Conservation (phyloP, 2,329 filamentous ascomycete genomes). For the Raffaelea deltoideospora region DNA sequence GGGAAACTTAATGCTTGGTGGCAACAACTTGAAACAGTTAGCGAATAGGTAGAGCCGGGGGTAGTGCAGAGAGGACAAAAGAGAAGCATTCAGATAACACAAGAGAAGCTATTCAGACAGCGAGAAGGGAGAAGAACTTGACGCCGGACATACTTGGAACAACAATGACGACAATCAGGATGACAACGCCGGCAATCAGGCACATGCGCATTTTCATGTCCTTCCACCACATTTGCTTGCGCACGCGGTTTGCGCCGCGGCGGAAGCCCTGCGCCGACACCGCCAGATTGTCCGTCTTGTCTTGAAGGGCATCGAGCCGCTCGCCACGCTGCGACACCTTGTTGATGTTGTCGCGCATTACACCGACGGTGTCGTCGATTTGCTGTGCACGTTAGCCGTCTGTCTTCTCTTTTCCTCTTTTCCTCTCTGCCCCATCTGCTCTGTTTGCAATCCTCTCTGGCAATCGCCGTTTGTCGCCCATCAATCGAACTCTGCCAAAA, state of each 20-base stretch:
- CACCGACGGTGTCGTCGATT: constrained; percentile 90
- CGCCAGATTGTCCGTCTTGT: constrained; percentile 90
- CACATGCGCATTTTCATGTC: constrained; percentile 99
- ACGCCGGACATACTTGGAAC: constrained; percentile 58
- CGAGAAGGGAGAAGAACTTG: neutral
- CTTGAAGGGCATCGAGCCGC: constrained; percentile 72
- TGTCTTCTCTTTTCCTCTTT: neutral
- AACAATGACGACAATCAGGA: constrained; percentile 87
- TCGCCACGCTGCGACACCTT: constrained; percentile 90
- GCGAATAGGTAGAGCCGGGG: neutral
- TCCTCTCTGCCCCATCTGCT: neutral
- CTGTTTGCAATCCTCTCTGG: too few species aligned
- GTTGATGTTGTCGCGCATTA: constrained; percentile 97
- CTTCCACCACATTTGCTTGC: constrained; percentile 99
- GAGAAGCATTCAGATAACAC: too few species aligned
- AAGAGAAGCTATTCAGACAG: neutral
- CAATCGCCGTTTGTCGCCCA: too few species aligned
- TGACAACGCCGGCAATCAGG: constrained; percentile 77
- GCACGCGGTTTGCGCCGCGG: constrained; percentile 86
- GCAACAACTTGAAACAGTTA: constrained; percentile 7
- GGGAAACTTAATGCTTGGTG: constrained; percentile 4
- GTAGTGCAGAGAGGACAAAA: too few species aligned
- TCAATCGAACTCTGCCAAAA: too few species aligned
- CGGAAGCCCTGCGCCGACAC: constrained; percentile 90
- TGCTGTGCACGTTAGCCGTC: constrained; percentile 45